Percentiles rank a stretch among this genome's conserved stretches.
Evolutionary conservation across 1,284 basidiomycete genomes (phyloP).

Genomic region (Pascua guehoae): DNA sequence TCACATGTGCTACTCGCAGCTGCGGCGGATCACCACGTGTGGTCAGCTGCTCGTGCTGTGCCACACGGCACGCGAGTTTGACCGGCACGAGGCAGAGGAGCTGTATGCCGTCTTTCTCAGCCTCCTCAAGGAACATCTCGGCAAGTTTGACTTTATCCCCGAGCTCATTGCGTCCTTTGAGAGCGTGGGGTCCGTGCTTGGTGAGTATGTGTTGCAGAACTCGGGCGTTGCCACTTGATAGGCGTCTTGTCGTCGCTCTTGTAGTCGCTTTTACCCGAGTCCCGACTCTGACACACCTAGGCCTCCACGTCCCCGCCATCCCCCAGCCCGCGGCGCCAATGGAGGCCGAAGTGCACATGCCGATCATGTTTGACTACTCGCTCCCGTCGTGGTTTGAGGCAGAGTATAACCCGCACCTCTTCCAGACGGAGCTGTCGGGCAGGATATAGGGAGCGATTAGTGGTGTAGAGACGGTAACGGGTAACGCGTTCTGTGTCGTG

Average conservation of each 20-base stretch:
- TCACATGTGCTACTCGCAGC: constrained; percentile 26
- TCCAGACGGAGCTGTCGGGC: too few relatives aligned
- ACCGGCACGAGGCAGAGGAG: constrained; percentile 19
- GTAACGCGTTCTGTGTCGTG: too few relatives aligned
- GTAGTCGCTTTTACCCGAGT: not conserved
- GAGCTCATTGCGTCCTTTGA: constrained; percentile 17
- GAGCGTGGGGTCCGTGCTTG: constrained; percentile 14
- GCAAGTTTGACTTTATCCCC: constrained; percentile 15
- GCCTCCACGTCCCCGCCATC: constrained; percentile 7
- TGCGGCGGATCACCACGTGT: constrained; percentile 24
- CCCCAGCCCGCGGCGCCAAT: constrained; percentile 1
- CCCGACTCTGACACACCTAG: constrained; percentile 1
- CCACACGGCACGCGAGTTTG: constrained; percentile 19
- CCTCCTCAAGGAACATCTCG: constrained; percentile 15
- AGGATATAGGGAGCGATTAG: too few relatives aligned
- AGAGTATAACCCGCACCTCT: constrained; percentile 1
- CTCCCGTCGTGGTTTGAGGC: constrained; percentile 18
- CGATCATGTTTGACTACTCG: constrained; percentile 19
- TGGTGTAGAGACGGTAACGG: too few relatives aligned
- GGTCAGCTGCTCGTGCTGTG: constrained; percentile 28
- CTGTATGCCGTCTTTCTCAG: constrained; percentile 15
- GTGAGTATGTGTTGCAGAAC: constrained; percentile 3
- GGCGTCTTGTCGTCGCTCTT: not conserved
- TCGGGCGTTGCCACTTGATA: not conserved
- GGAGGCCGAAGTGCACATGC: constrained; percentile 4